Percentiles rank a stretch among this genome's conserved stretches.
Evolutionary conservation across 2,329 filamentous ascomycete species (phyloP).

Genomic region (Nemania abortiva): DNA sequence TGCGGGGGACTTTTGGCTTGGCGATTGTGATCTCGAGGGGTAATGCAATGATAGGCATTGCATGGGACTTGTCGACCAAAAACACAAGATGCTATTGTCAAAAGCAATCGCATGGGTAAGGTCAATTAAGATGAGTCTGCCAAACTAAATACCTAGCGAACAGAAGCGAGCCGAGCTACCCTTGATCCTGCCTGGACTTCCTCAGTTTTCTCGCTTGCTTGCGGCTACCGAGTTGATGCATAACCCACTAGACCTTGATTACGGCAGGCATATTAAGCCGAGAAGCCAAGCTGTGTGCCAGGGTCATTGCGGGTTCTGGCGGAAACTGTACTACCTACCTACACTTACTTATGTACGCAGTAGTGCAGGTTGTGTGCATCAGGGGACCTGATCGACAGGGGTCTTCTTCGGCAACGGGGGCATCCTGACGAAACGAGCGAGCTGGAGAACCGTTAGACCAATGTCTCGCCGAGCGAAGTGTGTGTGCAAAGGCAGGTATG

Average conservation of each 20-base stretch:
- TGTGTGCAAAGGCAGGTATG: conserved; percentile 9
- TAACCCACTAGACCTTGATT: not conserved
- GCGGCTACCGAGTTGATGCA: not conserved
- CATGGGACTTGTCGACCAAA: conserved; percentile 13
- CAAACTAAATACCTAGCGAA: not conserved
- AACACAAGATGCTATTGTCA: conserved; percentile 12
- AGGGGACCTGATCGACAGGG: conserved; percentile 38
- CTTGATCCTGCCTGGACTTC: not conserved
- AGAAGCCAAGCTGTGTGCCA: conserved; percentile 18
- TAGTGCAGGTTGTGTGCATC: conserved; percentile 23
- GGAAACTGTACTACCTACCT: not conserved
- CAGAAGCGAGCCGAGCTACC: conserved; percentile 3
- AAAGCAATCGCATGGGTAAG: not conserved
- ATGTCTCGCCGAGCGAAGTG: conserved; percentile 32
- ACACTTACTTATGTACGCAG: conserved; percentile 9
- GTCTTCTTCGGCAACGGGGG: conserved; percentile 31
- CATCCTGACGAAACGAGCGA: conserved; percentile 29
- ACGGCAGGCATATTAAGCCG: conserved; percentile 29
- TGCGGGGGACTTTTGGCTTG: conserved; percentile 18
- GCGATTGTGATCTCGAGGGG: conserved; percentile 15
- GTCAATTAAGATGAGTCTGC: not conserved
- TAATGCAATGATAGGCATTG: conserved; percentile 5
- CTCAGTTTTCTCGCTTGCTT: not conserved
- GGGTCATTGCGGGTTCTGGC: conserved; percentile 1
- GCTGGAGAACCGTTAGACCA: conserved; percentile 32